Conservation (phyloP, 805 yeast genomes). For the Cyberlindnera americana region DNA sequence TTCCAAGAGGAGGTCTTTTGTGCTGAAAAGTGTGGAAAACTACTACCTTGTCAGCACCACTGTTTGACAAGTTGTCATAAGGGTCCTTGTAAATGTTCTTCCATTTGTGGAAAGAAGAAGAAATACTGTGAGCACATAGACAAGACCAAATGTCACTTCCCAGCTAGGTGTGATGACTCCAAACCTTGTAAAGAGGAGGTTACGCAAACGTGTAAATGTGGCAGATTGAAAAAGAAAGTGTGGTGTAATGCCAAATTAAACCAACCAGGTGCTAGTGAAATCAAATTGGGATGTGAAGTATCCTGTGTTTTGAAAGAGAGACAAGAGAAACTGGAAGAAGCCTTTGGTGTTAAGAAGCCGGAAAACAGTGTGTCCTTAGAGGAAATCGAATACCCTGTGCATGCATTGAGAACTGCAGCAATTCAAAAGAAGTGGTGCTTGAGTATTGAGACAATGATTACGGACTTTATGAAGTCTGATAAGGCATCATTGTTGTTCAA, state of each 20-base stretch:
- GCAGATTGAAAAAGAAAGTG: constrained; percentile 43
- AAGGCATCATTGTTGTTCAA: constrained; percentile 55
- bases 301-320: constrained; percentile 61
- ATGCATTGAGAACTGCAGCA: constrained; percentile 18
- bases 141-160: constrained; percentile 59
- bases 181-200: constrained; percentile 51
- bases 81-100: constrained; percentile 64
- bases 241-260: constrained; percentile 54
- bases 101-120: constrained; percentile 52
- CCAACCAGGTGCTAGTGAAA: constrained; percentile 32
- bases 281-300: constrained; percentile 59
- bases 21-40: constrained; percentile 55
- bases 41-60: constrained; percentile 44
- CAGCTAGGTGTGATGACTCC: constrained; percentile 48
- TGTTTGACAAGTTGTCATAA: constrained; percentile 57
- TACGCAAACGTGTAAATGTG: constrained; percentile 59
- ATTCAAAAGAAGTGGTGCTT: constrained; percentile 67
- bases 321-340: constrained; percentile 58
- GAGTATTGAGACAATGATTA: constrained; percentile 52
- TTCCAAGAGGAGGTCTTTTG: constrained; percentile 69
- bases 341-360: constrained; percentile 41
- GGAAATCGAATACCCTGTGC: constrained; percentile 23
- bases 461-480: constrained; percentile 43
- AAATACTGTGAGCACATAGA: constrained; percentile 68
- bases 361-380: constrained; percentile 12